Evolutionary conservation across 179 eudicot genomes (phyloP), one percentile per base, ranked within the genome.

Genomic region (Amaranthus tricolor): DNA sequence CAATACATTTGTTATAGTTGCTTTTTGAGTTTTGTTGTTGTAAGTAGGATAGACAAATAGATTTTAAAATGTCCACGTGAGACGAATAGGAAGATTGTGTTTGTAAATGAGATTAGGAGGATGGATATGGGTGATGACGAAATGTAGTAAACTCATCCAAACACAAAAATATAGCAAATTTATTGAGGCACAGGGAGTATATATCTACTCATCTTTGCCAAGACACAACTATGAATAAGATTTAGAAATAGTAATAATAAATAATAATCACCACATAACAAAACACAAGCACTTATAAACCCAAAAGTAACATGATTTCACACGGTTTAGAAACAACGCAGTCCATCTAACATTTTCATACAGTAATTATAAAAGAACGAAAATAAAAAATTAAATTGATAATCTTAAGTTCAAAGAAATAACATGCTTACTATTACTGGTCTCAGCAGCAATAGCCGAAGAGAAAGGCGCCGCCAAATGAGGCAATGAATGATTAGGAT

Each of bases 381-480:
- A 44, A 10, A n/a, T 19, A 7, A 20, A 60, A 21, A 19, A 12
- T 5, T 3, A 21, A 20, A 40, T 20, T 9, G 20, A 9, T 13
- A 21, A 19, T 21, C 3, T 1, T 6, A 59, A 58, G 50, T 8
- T 15, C 9, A 47, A 61, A 12, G 20, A 5, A 2, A 47, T 14
- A 8, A 65, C 54, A 21, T 5, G 14, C 24, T 43, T n/a, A 16
- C 44, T n/a, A 69, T 58, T 73, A 64, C 80, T 78, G 0, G 44
- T 61, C 31, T 21, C 55, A 31, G 31, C 72, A 31, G 66, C 78
- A 8, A 78, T 54, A 6, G 49, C 74, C 3, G 84, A 77, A 21
- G 75, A 67, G 66, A 81, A 81, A 56, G 81, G 45, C n/a, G 75
- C 67, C 13, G 78, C 67, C 13, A 68, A 9, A 55, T 47, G 67